phyloP scores from a whole-genome alignment of 306 rosid species.

The Sechiopsis laciniata region DNA sequence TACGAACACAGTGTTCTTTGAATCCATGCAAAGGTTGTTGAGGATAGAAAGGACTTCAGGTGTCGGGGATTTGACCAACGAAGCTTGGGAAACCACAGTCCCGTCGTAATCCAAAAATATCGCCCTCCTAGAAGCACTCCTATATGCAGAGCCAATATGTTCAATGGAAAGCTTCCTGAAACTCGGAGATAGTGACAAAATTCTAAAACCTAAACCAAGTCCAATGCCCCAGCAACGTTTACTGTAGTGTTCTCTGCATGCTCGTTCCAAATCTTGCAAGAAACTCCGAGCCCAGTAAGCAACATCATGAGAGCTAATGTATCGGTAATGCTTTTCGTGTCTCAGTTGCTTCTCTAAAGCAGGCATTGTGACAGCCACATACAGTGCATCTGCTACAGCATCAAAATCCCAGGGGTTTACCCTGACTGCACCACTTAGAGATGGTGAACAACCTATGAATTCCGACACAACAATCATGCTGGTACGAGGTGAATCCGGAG shows the following conservation, averaged over 20 bases:
- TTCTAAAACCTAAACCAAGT: constrained; percentile 64
- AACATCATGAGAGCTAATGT: constrained; percentile 79
- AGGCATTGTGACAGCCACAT: constrained; percentile 51
- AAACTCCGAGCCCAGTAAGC: constrained; percentile 73
- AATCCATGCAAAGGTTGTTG: constrained; percentile 59
- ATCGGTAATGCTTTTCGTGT: constrained; percentile 72
- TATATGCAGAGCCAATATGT: constrained; percentile 55
- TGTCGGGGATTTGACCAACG: constrained; percentile 49
- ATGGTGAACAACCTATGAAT: constrained; percentile 84
- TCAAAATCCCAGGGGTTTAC: constrained; percentile 75
- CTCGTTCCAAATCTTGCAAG: constrained; percentile 53
- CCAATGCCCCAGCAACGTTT: constrained; percentile 77
- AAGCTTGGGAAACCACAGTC: constrained; percentile 62
- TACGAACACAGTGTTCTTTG: constrained; percentile 65
- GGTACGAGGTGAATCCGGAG: constrained; percentile 35
- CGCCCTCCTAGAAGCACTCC: constrained; percentile 56
- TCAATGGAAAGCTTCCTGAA: constrained; percentile 70
- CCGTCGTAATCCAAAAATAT: constrained; percentile 92
- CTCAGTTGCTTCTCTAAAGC: constrained; percentile 52
- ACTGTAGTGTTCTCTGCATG: constrained; percentile 62
- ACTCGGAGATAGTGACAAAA: constrained; percentile 74
- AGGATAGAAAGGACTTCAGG: constrained; percentile 56
- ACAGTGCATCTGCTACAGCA: constrained; percentile 71
- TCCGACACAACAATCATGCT: constrained; percentile 79
- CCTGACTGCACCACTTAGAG: constrained; percentile 89